A percentile compares a stretch with the other conserved stretches of the same genome.
Evolutionary conservation across 2,329 filamentous ascomycete genomes (phyloP).

Genomic region (Aspergillus brunneoviolaceus): DNA sequence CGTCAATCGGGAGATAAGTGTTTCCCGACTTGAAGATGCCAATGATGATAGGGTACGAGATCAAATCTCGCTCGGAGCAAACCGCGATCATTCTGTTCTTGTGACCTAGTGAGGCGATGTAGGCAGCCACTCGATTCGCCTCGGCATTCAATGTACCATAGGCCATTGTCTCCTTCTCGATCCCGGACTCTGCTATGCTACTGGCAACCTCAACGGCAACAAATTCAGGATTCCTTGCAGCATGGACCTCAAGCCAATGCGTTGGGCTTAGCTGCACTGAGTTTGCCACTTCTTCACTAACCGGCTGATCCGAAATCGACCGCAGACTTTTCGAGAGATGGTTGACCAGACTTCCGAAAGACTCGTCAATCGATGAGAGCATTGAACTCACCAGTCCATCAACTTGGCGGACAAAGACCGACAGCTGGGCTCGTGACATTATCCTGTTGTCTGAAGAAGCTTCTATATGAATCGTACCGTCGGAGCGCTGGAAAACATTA

Average conservation of each 20-base stretch:
- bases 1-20: slow-evolving; percentile 36
- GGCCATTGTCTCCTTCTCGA: slow-evolving; percentile 26
- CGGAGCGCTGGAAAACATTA: slow-evolving; percentile 32
- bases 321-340: slow-evolving; percentile 23
- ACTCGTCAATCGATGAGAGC: slow-evolving; percentile 27
- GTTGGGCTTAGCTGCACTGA: slow-evolving; percentile 26
- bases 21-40: slow-evolving; percentile 38
- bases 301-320: slow-evolving; percentile 24
- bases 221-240: slow-evolving; percentile 28
- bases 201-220: slow-evolving; percentile 31
- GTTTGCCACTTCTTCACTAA: slow-evolving; percentile 20
- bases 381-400: slow-evolving; percentile 31
- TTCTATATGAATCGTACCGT: slow-evolving; percentile 26
- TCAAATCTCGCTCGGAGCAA: slow-evolving; percentile 27
- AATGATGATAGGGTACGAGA: slow-evolving; percentile 30
- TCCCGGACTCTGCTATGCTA: slow-evolving; percentile 18
- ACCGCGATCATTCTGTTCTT: slow-evolving; percentile 30
- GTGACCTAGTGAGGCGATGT: slow-evolving; percentile 22
- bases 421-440: slow-evolving; percentile 29
- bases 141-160: slow-evolving; percentile 25
- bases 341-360: slow-evolving; percentile 23
- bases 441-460: slow-evolving; percentile 25
- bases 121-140: slow-evolving; percentile 27
- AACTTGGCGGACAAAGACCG: slow-evolving; percentile 30
- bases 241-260: slow-evolving; percentile 29